Conservation (phyloP, 2,329 filamentous ascomycete genomes). For the Ophiostoma tasmaniense region DNA sequence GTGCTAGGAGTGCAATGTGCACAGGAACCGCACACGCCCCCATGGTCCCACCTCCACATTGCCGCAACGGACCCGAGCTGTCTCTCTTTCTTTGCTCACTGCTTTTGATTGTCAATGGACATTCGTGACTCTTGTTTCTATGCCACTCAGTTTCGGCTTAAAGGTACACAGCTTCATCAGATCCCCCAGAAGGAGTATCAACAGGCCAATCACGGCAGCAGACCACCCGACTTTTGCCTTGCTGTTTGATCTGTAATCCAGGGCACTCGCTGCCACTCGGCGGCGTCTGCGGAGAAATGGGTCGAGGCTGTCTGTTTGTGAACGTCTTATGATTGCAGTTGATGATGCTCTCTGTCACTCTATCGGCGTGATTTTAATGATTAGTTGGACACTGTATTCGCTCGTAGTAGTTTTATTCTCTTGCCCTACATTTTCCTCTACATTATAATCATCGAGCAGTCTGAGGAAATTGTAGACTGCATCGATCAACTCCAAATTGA, state of each 20-base stretch:
- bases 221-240: slow-evolving; percentile 13
- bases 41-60: slow-evolving; percentile 13
- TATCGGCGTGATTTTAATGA: background rate
- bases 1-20: background rate
- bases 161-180: background rate
- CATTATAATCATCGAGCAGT: no score
- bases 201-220: slow-evolving; percentile 18
- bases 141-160: background rate
- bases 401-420: background rate
- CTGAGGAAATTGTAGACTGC: no score
- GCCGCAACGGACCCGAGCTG: slow-evolving; percentile 15
- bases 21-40: slow-evolving; percentile 11
- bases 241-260: background rate
- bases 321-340: no score
- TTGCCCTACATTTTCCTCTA: background rate
- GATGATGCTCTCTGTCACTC: background rate
- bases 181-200: background rate
- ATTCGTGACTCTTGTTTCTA: background rate
- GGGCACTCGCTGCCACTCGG: background rate
- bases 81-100: background rate
- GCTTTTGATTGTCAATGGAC: background rate
- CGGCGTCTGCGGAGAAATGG: background rate
- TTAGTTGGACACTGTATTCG: background rate
- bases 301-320: background rate
- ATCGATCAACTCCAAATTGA: background rate